These are phyloP conservation scores for Pseudozyma flocculosa DNA, from an alignment of 1,284 basidiomycete genomes.

Conservation along the genomic window DNA sequence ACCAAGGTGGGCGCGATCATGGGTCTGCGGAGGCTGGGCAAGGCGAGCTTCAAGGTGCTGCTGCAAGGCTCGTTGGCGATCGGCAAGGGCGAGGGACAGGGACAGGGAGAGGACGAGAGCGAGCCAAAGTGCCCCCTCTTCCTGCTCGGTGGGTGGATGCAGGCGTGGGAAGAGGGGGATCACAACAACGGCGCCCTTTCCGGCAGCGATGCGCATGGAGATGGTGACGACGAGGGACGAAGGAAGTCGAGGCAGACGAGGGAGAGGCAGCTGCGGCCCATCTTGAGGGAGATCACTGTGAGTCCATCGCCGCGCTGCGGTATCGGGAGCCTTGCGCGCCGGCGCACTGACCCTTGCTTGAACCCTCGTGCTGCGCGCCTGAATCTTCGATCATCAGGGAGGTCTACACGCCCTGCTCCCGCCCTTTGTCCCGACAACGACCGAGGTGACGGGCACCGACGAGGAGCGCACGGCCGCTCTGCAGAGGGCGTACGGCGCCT, in stretches of 20 bases:
- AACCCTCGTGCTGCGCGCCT: no score
- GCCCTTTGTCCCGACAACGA: constrained; percentile 19
- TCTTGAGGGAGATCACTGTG: constrained; percentile 19
- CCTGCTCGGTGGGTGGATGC: constrained; percentile 39
- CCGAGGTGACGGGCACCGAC: constrained; percentile 8
- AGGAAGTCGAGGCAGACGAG: neutral
- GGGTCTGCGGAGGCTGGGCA: constrained; percentile 47
- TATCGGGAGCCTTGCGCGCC: no score
- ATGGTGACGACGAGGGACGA: neutral
- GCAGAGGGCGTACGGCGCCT: constrained; percentile 5
- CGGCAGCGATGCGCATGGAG: neutral
- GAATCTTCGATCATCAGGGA: neutral
- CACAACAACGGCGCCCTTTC: constrained; percentile 13
- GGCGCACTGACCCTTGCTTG: no score
- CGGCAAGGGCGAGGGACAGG: neutral
- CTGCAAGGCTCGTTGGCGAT: constrained; percentile 17
- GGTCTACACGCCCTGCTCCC: constrained; percentile 34
- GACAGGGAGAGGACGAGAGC: neutral
- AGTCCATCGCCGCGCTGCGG: no score
- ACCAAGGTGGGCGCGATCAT: constrained; percentile 55
- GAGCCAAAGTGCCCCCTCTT: constrained; percentile 15
- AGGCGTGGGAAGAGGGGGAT: constrained; percentile 23
- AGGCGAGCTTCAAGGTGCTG: constrained; percentile 43
- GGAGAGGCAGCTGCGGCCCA: constrained; percentile 12
- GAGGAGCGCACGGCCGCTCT: constrained; percentile 18